These are phyloP conservation scores for Pythium utonaiense DNA, from an alignment of 352 stramenopile species.

Conservation along the genomic window DNA sequence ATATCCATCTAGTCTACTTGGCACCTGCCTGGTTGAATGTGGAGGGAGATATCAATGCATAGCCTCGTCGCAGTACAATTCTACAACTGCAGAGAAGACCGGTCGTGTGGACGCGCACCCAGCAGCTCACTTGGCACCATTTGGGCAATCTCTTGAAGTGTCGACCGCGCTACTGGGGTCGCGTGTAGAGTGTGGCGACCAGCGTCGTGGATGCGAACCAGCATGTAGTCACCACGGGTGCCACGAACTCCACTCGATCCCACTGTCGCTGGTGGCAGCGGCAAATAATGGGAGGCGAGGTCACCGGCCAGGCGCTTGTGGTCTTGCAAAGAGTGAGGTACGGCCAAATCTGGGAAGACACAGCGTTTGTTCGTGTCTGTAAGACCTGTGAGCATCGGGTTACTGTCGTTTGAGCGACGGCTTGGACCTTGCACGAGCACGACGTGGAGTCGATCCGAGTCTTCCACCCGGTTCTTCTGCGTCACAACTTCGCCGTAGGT, in stretches of 20 bases:
- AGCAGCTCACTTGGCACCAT: constrained; percentile 54
- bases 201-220: constrained; percentile 76
- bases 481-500: constrained; percentile 91
- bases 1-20: no score
- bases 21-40: no score
- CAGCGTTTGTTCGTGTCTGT: constrained; percentile 89
- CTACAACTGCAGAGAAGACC: constrained; percentile 16
- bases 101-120: constrained; percentile 39
- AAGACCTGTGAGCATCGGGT: constrained; percentile 78
- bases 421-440: constrained; percentile 95
- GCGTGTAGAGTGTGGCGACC: constrained; percentile 82
- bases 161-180: constrained; percentile 72
- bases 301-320: constrained; percentile 37
- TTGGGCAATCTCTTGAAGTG: constrained; percentile 54
- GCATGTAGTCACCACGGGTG: constrained; percentile 74
- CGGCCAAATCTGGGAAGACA: constrained; percentile 65
- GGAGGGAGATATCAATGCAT: no score
- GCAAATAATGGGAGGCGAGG: constrained; percentile 41
- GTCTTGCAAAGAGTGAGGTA: constrained; percentile 47
- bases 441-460: constrained; percentile 91
- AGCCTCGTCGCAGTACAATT: no score
- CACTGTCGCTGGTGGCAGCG: constrained; percentile 28
- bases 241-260: constrained; percentile 38
- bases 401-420: constrained; percentile 68
- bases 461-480: constrained; percentile 87